Base-by-base conservation (phyloP, 179 eudicot species). In the Camellia oleifera region DNA sequence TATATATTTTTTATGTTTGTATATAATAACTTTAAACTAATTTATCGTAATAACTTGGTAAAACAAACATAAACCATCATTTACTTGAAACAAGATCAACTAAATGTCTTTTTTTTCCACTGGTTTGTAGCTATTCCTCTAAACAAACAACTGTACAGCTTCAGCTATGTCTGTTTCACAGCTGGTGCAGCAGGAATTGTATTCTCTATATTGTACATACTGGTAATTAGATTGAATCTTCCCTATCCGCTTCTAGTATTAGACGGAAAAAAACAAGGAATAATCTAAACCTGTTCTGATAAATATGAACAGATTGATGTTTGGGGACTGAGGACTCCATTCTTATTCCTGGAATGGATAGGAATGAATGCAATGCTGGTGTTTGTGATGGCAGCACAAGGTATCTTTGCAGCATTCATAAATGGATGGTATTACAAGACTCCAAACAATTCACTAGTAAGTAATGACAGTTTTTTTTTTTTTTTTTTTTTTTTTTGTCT, bases 281-380 rank as follows among this genome's bases (percentile, higher is more conserved):
- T 40, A 15, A 74, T 18, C 65, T 53, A 9, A 64, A 50, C 3
- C 61, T 54, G 26, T 52, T 80, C 9, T 57, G 3, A 44, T 6
- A 50, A 44, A 61, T 32, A 32, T 67, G 57, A 62, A 79, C 88
- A 88, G 91, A 86, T 88, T 53, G 91, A 88, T 80, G 83, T 86
- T 23, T 84, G 81, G 91, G 91, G 89, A 73, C 23, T 77, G 10
- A 82, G 88, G n/a, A 86, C 61, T 10, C 91, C 89, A 63, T 88
- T 88, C 72, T 69, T 88, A 70, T 83, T 86, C 75, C 67, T 88
- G 56, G 86, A 86, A 81, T 88, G 91, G 91, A 88, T 86, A 57
- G 91, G 91, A 56, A 83, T 86, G 88, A 88, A 88, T 50, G 91
- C 89, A 4, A 88, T 88, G 91, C 79, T 88, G 63, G 89, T 88